These are phyloP conservation scores for Debaryomyces robertsiae DNA, from an alignment of 1,139 yeast species.

Conservation along the genomic window DNA sequence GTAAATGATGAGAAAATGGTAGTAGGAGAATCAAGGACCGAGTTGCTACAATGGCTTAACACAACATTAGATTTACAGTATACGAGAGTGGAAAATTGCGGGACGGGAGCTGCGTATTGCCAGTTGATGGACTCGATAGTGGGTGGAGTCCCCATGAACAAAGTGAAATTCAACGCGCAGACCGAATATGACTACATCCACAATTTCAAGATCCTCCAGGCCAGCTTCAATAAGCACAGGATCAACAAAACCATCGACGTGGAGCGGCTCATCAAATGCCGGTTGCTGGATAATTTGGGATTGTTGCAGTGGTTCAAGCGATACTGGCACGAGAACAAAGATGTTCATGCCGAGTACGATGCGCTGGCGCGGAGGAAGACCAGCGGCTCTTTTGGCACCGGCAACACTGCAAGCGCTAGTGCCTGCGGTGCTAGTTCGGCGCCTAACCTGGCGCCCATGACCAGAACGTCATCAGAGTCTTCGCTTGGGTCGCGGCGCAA, in stretches of 20 bases:
- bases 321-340: constrained; percentile 77
- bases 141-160: constrained; percentile 76
- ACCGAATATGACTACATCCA: constrained; percentile 77
- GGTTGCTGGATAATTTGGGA: constrained; percentile 91
- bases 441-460: constrained; percentile 5
- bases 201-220: constrained; percentile 85
- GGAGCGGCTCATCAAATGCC: constrained; percentile 79
- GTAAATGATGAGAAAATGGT: constrained; percentile 16
- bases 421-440: constrained; percentile 9
- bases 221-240: constrained; percentile 67
- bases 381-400: constrained; percentile 6
- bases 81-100: constrained; percentile 88
- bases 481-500: constrained; percentile 15
- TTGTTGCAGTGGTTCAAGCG: constrained; percentile 89
- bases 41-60: constrained; percentile 84
- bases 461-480: constrained; percentile 14
- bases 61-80: constrained; percentile 63
- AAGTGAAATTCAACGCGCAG: constrained; percentile 66
- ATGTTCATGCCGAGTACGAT: constrained; percentile 64
- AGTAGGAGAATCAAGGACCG: constrained; percentile 78
- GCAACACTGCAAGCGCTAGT: constrained; percentile 1
- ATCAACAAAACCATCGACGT: constrained; percentile 80
- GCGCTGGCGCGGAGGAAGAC: constrained; percentile 42
- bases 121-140: constrained; percentile 85
- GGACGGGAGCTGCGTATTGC: constrained; percentile 93